These are phyloP conservation scores for Fusarium sp. DNA, from an alignment of 2,329 filamentous ascomycete species.

Conservation along the genomic window DNA sequence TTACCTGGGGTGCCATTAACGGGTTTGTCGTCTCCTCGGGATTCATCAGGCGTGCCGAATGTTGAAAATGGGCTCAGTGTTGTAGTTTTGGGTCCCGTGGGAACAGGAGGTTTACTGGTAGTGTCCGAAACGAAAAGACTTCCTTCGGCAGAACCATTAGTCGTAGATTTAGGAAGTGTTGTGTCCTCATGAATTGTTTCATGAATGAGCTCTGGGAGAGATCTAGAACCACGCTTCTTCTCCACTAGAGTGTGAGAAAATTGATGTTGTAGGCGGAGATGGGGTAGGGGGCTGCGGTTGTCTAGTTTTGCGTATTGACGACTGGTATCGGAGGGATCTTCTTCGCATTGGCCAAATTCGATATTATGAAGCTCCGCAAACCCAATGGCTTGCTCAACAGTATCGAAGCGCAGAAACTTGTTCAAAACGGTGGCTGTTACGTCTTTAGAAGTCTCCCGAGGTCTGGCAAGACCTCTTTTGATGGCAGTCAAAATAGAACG, in stretches of 20 bases:
- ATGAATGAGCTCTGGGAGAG: conserved; percentile 70
- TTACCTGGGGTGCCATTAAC: conserved; percentile 47
- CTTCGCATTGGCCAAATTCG: conserved; percentile 61
- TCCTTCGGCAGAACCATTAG: conserved; percentile 43
- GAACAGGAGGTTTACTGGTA: conserved; percentile 11
- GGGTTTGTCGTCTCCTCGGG: conserved; percentile 19
- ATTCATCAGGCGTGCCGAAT: conserved; percentile 16
- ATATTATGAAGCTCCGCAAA: conserved; percentile 74
- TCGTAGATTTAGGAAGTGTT: conserved; percentile 18
- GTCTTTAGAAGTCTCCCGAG: conserved; percentile 71
- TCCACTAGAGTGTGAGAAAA: conserved; percentile 73
- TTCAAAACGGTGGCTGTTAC: conserved; percentile 72
- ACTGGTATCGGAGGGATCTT: conserved; percentile 55
- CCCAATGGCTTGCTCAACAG: conserved; percentile 74
- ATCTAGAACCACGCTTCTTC: conserved; percentile 67
- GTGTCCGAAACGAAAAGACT: conserved; percentile 52
- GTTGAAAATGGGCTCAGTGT: conserved; percentile 34
- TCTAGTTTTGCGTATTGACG: conserved; percentile 62
- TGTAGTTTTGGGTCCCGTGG: conserved; percentile 24
- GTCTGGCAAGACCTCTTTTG: conserved; percentile 69
- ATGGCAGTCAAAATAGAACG: conserved; percentile 71
- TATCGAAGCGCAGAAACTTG: conserved; percentile 76
- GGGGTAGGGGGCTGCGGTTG: conserved; percentile 61
- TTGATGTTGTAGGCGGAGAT: conserved; percentile 67
- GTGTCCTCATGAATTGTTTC: conserved; percentile 65